Conservation (phyloP, 2,329 filamentous ascomycete species). For the Xylariaceae sp. region DNA sequence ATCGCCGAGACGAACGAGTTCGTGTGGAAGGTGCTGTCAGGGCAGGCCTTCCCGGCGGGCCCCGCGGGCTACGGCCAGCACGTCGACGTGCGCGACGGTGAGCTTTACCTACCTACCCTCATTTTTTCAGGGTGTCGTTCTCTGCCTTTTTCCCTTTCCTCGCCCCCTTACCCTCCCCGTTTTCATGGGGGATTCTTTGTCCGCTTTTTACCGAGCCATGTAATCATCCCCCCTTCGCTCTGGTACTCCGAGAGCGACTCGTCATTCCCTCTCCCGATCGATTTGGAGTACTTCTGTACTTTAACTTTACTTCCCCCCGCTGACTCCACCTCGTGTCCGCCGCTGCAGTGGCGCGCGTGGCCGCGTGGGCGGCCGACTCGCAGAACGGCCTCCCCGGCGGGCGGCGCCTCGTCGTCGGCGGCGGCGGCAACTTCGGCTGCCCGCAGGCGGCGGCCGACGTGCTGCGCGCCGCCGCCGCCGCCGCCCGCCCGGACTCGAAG, state of each 20-base stretch:
- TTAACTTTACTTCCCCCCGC: no score
- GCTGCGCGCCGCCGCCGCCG: constrained; percentile 29
- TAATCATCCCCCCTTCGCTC: no score
- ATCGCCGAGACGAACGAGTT: constrained; percentile 26
- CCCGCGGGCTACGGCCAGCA: constrained; percentile 18
- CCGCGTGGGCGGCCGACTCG: constrained; percentile 30
- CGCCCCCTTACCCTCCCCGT: no score
- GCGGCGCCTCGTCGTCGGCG: constrained; percentile 31
- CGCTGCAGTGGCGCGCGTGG: constrained; percentile 31
- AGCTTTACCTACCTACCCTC: no score
- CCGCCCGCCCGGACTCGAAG: constrained; percentile 22
- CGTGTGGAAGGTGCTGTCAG: constrained; percentile 28
- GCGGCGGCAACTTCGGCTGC: constrained; percentile 18
- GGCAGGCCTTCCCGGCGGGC: constrained; percentile 18
- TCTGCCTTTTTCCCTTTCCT: no score
- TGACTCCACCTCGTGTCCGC: no score
- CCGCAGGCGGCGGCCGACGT: constrained; percentile 34
- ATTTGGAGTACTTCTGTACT: no score
- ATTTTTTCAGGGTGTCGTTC: no score
- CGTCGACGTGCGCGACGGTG: constrained; percentile 39
- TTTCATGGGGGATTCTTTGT: no score
- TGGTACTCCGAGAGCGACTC: no score
- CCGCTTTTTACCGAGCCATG: no score
- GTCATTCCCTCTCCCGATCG: no score
- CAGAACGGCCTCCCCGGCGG: constrained; percentile 25